phyloP scores from a whole-genome alignment of 2,329 filamentous ascomycete species.

The Didymella sp. region DNA sequence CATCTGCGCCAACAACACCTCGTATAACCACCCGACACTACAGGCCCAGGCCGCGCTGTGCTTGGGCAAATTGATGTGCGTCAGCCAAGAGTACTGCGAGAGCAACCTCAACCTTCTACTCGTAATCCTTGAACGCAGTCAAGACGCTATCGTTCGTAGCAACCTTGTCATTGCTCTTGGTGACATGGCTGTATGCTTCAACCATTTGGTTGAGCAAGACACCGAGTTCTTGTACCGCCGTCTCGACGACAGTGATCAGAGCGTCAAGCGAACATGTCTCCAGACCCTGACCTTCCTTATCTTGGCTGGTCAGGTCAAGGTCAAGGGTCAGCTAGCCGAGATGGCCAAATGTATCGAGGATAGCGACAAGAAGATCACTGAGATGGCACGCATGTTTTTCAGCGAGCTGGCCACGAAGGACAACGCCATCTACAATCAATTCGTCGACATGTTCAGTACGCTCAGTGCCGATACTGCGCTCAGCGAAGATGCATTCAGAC shows the following conservation, averaged over 20 bases:
- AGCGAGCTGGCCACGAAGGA: conserved; percentile 97
- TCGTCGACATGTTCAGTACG: conserved; percentile 98
- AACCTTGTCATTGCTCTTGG: conserved; percentile 97
- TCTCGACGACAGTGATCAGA: conserved; percentile 84
- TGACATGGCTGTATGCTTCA: conserved; percentile 99
- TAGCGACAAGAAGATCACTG: conserved; percentile 90
- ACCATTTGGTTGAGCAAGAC: conserved; percentile 98
- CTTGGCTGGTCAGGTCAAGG: conserved; percentile 96
- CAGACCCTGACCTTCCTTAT: conserved; percentile 99
- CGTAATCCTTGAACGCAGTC: conserved; percentile 94
- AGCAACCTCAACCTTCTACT: conserved; percentile 90
- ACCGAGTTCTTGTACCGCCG: conserved; percentile 97
- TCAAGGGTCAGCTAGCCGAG: conserved; percentile 96
- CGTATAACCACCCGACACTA: conserved; percentile 85
- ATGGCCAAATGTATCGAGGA: conserved; percentile 99
- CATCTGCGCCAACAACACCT: conserved; percentile 89
- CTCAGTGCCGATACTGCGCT: conserved; percentile 81
- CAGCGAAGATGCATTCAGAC: conserved; percentile 82
- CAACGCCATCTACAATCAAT: conserved; percentile 99
- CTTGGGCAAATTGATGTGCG: conserved; percentile 98
- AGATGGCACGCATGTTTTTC: conserved; percentile 97
- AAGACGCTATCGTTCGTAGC: conserved; percentile 89
- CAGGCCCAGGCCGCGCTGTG: conserved; percentile 94
- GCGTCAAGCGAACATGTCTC: conserved; percentile 94
- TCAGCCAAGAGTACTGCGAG: conserved; percentile 96